A percentile compares a stretch with the other conserved stretches of the same genome.
These are phyloP conservation scores for Exophiala oligosperma DNA, from an alignment of 2,329 filamentous ascomycete species.

Conservation along the genomic window DNA sequence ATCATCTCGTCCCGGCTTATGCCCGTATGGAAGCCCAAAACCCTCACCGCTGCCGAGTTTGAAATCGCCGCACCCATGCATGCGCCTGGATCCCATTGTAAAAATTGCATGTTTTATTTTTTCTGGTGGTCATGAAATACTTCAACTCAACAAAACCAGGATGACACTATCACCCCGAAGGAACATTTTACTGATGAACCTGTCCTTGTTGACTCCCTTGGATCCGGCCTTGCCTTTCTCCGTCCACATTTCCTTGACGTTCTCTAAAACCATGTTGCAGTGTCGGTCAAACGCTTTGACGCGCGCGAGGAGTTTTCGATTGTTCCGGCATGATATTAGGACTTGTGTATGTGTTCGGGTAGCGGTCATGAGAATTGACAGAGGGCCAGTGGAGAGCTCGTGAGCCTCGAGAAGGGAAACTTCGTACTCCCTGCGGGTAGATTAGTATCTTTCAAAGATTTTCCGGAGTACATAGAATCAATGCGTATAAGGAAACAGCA, in stretches of 20 bases:
- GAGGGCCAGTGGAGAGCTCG: constrained; percentile 75
- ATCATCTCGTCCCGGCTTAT: too few species aligned
- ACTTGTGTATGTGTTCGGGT: constrained; percentile 94
- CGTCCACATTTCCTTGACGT: constrained; percentile 99
- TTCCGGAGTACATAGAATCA: neutral
- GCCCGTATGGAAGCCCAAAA: too few species aligned
- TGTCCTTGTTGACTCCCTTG: constrained; percentile 96
- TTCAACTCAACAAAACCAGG: constrained; percentile 76
- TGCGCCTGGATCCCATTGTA: too few species aligned
- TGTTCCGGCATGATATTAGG: constrained; percentile 95
- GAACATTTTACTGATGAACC: constrained; percentile 98
- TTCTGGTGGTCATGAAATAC: neutral
- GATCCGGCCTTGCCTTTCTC: constrained; percentile 84
- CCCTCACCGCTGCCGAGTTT: too few species aligned
- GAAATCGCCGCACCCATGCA: too few species aligned
- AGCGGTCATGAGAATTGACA: constrained; percentile 95
- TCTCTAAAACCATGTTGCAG: constrained; percentile 98
- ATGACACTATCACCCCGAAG: constrained; percentile 85
- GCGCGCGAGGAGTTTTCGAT: constrained; percentile 93
- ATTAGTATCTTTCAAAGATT: constrained; percentile 3
- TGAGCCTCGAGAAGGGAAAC: constrained; percentile 78
- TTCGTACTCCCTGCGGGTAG: constrained; percentile 73
- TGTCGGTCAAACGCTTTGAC: constrained; percentile 99
- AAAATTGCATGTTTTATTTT: too few species aligned
- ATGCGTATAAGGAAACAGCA: neutral